These are phyloP conservation scores for Quercus lobata DNA, from an alignment of 331 rosid genomes.

Conservation along the genomic window DNA sequence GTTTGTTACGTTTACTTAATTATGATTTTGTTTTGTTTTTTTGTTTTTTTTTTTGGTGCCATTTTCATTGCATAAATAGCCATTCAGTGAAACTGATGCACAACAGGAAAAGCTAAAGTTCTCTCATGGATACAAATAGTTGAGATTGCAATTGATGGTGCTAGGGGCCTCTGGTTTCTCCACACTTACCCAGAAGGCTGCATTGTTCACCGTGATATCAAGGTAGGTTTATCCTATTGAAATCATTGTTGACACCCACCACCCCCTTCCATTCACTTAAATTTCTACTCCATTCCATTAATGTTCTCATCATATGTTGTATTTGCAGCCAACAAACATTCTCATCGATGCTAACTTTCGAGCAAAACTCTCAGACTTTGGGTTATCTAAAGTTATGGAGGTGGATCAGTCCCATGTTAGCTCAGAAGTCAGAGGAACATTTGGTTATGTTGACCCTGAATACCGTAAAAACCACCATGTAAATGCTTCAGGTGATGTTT, in stretches of 20 bases:
- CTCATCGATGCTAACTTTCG: constrained; percentile 44
- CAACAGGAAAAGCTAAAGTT: constrained; percentile 42
- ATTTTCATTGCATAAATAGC: neutral
- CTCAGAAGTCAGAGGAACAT: constrained; percentile 74
- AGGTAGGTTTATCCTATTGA: constrained; percentile 26
- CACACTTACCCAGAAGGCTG: constrained; percentile 58
- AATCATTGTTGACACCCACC: neutral
- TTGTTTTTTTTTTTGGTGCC: neutral
- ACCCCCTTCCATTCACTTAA: neutral
- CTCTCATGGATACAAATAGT: constrained; percentile 62
- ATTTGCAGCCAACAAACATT: constrained; percentile 63
- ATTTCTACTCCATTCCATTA: neutral
- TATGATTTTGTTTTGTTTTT: neutral
- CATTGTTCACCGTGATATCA: constrained; percentile 67
- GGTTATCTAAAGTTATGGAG: constrained; percentile 57
- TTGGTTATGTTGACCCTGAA: constrained; percentile 73
- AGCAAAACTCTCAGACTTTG: constrained; percentile 70
- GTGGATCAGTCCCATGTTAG: constrained; percentile 51
- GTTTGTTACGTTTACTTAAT: constrained; percentile 36
- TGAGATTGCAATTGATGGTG: constrained; percentile 51
- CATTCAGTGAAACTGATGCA: neutral
- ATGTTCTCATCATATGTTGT: neutral
- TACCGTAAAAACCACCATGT: constrained; percentile 52
- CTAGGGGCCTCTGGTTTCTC: constrained; percentile 63
- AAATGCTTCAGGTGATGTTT: constrained; percentile 61